Base-by-base conservation (phyloP, 192 early-diverging fungal genomes). In the Oehlia diaphana region DNA sequence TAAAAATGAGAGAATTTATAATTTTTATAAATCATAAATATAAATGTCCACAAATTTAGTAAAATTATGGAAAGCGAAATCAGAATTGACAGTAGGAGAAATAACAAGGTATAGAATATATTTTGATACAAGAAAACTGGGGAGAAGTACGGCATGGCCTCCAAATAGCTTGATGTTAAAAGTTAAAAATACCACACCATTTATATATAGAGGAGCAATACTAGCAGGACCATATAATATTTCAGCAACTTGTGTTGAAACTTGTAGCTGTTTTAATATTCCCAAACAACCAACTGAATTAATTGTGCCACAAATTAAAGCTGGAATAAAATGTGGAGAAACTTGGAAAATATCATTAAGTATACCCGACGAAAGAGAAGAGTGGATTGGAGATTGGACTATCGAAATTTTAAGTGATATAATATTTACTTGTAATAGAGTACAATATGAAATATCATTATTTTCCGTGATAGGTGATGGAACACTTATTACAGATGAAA, bases 401-500 rank as follows among this genome's bases (percentile, higher is more conserved):
- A 50, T 68, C 9, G 76, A 77, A 49, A 31, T 77, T 31, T 47
- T 77, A 16, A 67, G 76, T 4, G 76, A 77, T 31, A 68, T 77
- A 1, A 2, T 67, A 19, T 67, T 65, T 21, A 33, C 42, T 21
- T 9, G 4, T 8, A 67, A 47, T 67, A 49, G 26, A 50, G 44
- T 77, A 10, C 47, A 68, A 77, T 77, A 77, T 77, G 64, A 77
- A 13, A 14, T 77, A 19, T 0, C 1, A 9, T 26, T 77, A 67
- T 53, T 63, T 76, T 61, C 74, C 9, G 13, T 1, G 8, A 19
- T 77, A 21, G 63, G 37, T 66, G 42, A 77, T 61, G 50, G 35
- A 19, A 14, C 26, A 21, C 6, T 10, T 10, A 3, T 50, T n/a
- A 4, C 23, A 49, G 76, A 77, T 47, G 53, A 58, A 58, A 0